These are phyloP conservation scores for Penicillium sp. DNA, from an alignment of 2,329 filamentous ascomycete genomes.

Conservation along the genomic window DNA sequence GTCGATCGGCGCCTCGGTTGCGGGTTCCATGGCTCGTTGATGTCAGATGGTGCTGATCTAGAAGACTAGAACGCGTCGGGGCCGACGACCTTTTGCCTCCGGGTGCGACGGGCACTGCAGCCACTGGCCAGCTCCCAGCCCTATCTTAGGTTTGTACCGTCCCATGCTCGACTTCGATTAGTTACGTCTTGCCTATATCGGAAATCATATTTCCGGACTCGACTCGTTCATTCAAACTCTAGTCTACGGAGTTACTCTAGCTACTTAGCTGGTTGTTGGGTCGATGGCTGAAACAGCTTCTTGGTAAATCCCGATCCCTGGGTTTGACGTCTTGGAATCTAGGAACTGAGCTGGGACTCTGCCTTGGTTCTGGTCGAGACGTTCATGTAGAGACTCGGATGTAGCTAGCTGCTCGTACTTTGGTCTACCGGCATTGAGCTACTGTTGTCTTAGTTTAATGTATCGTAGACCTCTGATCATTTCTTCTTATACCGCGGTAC, in stretches of 20 bases:
- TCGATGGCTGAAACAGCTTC: not conserved
- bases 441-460: not conserved
- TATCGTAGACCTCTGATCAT: not conserved
- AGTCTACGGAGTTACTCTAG: not conserved
- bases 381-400: not conserved
- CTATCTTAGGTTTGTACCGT: too few species aligned
- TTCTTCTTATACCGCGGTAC: not conserved
- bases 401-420: not conserved
- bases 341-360: not conserved
- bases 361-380: not conserved
- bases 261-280: not conserved
- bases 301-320: not conserved
- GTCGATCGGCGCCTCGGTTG: not conserved
- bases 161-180: not conserved
- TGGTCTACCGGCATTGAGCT: not conserved
- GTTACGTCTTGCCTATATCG: not conserved
- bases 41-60: slow-evolving; percentile 14
- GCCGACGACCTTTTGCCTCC: not conserved
- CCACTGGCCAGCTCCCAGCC: too few species aligned
- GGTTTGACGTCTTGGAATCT: not conserved
- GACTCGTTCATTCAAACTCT: not conserved
- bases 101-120: too few species aligned
- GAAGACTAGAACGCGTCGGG: not conserved
- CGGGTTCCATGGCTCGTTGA: slow-evolving; percentile 12
- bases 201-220: not conserved